Evolutionary conservation across 495 filamentous ascomycete species (phyloP).

Genomic region (Evernia prunastri): DNA sequence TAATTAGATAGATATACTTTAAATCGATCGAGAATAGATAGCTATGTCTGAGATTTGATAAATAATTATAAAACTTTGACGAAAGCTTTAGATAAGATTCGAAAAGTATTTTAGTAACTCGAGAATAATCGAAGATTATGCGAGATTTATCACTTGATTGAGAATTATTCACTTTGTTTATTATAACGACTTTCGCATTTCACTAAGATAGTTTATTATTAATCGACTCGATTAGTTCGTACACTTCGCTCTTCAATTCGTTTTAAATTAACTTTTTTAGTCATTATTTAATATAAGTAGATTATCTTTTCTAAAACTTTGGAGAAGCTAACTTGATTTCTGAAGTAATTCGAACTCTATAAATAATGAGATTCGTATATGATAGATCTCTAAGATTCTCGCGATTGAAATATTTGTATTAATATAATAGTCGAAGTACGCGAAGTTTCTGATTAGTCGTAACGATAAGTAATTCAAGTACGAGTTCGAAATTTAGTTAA

Average conservation of each 20-base stretch:
- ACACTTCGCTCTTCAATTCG: not conserved
- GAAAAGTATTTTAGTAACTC: not conserved
- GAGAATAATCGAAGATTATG: not conserved
- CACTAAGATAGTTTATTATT: not conserved
- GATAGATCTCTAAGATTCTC: not conserved
- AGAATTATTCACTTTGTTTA: not conserved
- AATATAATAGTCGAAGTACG: not conserved
- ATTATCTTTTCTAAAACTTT: not conserved
- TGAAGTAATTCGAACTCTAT: not conserved
- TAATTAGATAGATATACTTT: slow-evolving; percentile 7
- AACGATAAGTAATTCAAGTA: not conserved
- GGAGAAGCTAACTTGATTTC: not conserved
- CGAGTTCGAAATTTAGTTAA: not conserved
- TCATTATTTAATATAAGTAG: not conserved
- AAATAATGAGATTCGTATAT: not conserved
- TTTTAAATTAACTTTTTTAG: not conserved
- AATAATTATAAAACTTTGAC: slow-evolving; percentile 8
- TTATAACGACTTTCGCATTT: not conserved
- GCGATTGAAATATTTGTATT: not conserved
- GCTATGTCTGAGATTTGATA: not conserved
- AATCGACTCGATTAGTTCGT: not conserved
- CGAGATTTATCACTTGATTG: not conserved
- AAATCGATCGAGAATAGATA: not conserved
- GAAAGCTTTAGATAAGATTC: not conserved
- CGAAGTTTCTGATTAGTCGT: not conserved